Conservation (phyloP, 2,329 filamentous ascomycete genomes). For the Aureobasidium lini region DNA sequence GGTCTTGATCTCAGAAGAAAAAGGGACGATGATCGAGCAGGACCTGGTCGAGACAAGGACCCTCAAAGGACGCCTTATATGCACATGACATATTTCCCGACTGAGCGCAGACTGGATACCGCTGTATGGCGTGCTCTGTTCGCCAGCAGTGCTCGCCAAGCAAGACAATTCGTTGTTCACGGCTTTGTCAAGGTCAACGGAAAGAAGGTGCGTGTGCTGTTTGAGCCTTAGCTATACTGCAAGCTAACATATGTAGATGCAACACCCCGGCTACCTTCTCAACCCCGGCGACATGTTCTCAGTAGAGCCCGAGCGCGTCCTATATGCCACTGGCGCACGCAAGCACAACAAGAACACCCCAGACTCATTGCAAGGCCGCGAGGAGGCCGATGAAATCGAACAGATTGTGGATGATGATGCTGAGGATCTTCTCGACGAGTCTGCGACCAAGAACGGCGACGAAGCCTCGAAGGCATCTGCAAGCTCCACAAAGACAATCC, state of each 20-base stretch:
- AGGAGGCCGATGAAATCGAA: slow-evolving; percentile 14
- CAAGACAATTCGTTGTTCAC: slow-evolving; percentile 88
- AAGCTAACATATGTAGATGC: slow-evolving; percentile 57
- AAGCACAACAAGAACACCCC: slow-evolving; percentile 25
- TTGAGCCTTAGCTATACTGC: neutral
- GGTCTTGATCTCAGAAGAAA: slow-evolving; percentile 45
- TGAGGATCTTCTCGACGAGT: slow-evolving; percentile 12
- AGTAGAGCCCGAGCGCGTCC: slow-evolving; percentile 79
- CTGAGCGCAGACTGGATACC: slow-evolving; percentile 88
- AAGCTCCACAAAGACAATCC: slow-evolving; percentile 26
- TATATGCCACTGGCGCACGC: slow-evolving; percentile 74
- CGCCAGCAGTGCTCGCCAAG: slow-evolving; percentile 86
- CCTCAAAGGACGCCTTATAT: slow-evolving; percentile 72
- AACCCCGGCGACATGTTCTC: slow-evolving; percentile 99
- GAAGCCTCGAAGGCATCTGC: slow-evolving; percentile 19
- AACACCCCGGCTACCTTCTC: slow-evolving; percentile 81
- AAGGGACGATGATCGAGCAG: slow-evolving; percentile 13
- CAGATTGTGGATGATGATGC: slow-evolving; percentile 10
- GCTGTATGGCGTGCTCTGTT: slow-evolving; percentile 91
- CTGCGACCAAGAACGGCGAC: slow-evolving; percentile 22
- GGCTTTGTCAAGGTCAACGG: slow-evolving; percentile 94
- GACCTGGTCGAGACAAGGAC: slow-evolving; percentile 9
- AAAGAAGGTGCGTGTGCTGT: slow-evolving; percentile 59
- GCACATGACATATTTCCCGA: slow-evolving; percentile 89
- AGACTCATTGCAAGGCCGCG: slow-evolving; percentile 15